These are phyloP conservation scores for Kuraishia capsulata DNA, from an alignment of 805 yeast species.

Conservation along the genomic window DNA sequence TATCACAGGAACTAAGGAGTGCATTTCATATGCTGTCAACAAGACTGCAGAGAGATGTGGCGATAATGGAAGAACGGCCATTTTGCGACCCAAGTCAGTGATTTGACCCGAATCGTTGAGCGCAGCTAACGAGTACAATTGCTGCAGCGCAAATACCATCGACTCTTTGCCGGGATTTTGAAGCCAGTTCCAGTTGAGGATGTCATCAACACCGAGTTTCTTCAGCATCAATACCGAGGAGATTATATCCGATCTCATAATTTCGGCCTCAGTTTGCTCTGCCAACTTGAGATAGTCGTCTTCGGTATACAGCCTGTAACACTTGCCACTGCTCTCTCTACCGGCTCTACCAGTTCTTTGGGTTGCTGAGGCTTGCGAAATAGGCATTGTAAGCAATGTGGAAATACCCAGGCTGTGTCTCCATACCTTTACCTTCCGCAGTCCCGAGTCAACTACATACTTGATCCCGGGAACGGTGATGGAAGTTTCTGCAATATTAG, in stretches of 20 bases:
- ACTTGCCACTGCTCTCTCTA: conserved; percentile 89
- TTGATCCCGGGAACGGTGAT: conserved; percentile 92
- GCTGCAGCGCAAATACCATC: conserved; percentile 64
- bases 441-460: conserved; percentile 88
- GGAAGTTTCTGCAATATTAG: conserved; percentile 97
- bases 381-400: conserved; percentile 85
- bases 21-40: conserved; percentile 51
- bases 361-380: conserved; percentile 88
- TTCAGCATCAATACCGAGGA: conserved; percentile 81
- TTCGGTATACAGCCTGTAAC: conserved; percentile 78
- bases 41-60: conserved; percentile 87
- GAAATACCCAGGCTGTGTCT: conserved; percentile 87
- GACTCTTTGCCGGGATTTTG: conserved; percentile 83
- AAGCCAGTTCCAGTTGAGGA: conserved; percentile 85
- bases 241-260: conserved; percentile 75
- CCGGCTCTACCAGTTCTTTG: conserved; percentile 99
- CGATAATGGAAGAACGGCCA: conserved; percentile 86
- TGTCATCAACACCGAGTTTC: conserved; percentile 72
- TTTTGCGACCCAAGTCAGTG: conserved; percentile 71
- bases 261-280: conserved; percentile 87
- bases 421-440: conserved; percentile 92
- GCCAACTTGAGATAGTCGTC: conserved; percentile 53
- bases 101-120: conserved; percentile 67
- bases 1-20: conserved; percentile 52
- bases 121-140: conserved; percentile 73